Evolutionary conservation across 2,329 filamentous ascomycete species (phyloP).

Genomic region (Pleurostoma richardsiae): DNA sequence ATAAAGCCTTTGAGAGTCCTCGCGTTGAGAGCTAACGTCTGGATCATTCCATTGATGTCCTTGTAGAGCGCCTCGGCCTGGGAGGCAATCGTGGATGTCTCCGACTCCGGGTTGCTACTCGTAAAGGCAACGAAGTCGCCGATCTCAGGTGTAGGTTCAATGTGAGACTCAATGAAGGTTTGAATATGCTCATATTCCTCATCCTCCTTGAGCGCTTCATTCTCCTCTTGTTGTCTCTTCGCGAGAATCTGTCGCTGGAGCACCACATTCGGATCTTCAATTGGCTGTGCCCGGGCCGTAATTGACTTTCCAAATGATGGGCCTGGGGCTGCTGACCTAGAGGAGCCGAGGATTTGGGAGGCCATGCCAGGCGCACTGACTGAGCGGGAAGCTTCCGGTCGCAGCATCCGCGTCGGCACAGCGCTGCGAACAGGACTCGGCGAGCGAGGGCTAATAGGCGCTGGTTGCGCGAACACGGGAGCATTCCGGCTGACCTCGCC

Average conservation of each 20-base stretch:
- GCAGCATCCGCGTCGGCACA: conserved; percentile 42
- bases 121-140: conserved; percentile 64
- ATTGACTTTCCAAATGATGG: conserved; percentile 27
- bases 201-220: conserved; percentile 49
- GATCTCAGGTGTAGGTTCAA: conserved; percentile 56
- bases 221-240: conserved; percentile 52
- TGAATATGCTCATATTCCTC: conserved; percentile 71
- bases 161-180: conserved; percentile 53
- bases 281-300: conserved; percentile 28
- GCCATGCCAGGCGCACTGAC: conserved; percentile 57
- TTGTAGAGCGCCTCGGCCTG: conserved; percentile 67
- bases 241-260: conserved; percentile 48
- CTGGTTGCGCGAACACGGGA: conserved; percentile 50
- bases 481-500: conserved; percentile 46
- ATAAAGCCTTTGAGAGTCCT: conserved; percentile 62
- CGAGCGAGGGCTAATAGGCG: conserved; percentile 59
- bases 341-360: conserved; percentile 42
- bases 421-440: conserved; percentile 65
- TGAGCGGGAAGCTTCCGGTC: conserved; percentile 48
- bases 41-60: conserved; percentile 90
- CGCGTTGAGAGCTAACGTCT: conserved; percentile 81
- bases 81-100: conserved; percentile 49
- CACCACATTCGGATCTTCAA: conserved; percentile 41
- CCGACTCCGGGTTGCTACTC: conserved; percentile 45
- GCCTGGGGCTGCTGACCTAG: conserved; percentile 18